phyloP scores from a whole-genome alignment of 495 filamentous ascomycete genomes.

The Aspergillus cristatus region DNA sequence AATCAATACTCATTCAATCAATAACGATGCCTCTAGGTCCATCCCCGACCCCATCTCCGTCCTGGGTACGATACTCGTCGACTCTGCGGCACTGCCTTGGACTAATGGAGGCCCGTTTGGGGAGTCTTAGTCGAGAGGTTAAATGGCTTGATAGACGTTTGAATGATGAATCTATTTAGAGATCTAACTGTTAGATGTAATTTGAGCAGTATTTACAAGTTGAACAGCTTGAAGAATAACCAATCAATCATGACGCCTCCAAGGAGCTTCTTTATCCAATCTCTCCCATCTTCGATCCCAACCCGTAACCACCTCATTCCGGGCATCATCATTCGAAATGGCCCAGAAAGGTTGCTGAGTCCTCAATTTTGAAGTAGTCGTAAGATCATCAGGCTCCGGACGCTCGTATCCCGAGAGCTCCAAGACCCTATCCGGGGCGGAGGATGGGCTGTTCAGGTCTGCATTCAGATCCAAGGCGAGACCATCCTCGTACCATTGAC shows the following conservation, averaged over 20 bases:
- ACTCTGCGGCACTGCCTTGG: no score
- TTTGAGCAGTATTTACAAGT: no score
- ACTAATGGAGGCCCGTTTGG: no score
- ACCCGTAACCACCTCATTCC: slow-evolving; percentile 16
- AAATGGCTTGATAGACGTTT: no score
- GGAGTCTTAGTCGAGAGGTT: no score
- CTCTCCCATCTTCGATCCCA: slow-evolving; percentile 33
- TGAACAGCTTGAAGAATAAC: not conserved
- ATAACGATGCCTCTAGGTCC: no score
- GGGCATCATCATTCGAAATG: slow-evolving; percentile 8
- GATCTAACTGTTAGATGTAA: no score
- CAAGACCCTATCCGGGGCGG: slow-evolving; percentile 7
- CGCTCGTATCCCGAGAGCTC: slow-evolving; percentile 35
- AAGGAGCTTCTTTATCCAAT: slow-evolving; percentile 21
- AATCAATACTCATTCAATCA: no score
- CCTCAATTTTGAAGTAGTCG: slow-evolving; percentile 25
- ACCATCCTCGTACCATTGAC: slow-evolving; percentile 27
- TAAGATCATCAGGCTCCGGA: slow-evolving; percentile 23
- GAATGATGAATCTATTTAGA: no score
- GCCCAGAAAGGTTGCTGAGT: slow-evolving; percentile 24
- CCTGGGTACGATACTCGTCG: no score
- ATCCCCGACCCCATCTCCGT: no score
- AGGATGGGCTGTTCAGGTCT: slow-evolving; percentile 1
- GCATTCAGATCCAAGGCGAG: slow-evolving; percentile 19
- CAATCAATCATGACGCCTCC: slow-evolving; percentile 21